Evolutionary conservation across 257 asterid species (phyloP).

Genomic region (Nicotiana noctiflora): DNA sequence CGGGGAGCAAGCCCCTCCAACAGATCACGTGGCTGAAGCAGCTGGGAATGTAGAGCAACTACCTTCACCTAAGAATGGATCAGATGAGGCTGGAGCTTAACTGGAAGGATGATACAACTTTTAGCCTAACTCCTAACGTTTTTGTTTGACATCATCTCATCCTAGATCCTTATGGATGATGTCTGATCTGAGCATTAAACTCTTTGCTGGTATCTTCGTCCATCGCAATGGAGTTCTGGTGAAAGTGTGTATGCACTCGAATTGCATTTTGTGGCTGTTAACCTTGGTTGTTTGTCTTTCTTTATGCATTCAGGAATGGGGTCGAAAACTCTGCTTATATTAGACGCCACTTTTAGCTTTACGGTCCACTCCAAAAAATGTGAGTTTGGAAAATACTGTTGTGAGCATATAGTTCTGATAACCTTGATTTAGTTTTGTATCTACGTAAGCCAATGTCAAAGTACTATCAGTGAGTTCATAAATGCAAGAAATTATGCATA

Average conservation of each 20-base stretch:
- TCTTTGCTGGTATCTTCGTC: background rate
- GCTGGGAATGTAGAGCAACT: constrained; percentile 36
- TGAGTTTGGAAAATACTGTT: background rate
- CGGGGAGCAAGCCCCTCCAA: constrained; percentile 52
- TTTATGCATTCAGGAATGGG: background rate
- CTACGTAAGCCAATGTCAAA: background rate
- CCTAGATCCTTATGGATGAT: background rate
- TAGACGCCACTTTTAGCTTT: background rate
- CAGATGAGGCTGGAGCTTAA: background rate
- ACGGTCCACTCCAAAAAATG: background rate
- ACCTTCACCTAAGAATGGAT: background rate
- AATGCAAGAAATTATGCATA: background rate
- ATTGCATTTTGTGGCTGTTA: background rate
- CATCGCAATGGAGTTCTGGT: background rate
- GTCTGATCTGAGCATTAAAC: background rate
- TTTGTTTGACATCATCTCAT: background rate
- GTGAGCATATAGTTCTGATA: background rate
- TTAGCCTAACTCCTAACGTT: background rate
- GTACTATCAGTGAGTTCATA: background rate
- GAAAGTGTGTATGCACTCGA: background rate
- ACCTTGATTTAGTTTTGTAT: background rate
- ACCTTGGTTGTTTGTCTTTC: background rate
- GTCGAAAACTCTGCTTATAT: background rate
- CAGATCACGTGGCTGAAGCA: constrained; percentile 42
- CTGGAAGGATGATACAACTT: background rate